These are phyloP conservation scores for Saprolegnia diclina DNA, from an alignment of 352 stramenopile genomes.

Conservation along the genomic window DNA sequence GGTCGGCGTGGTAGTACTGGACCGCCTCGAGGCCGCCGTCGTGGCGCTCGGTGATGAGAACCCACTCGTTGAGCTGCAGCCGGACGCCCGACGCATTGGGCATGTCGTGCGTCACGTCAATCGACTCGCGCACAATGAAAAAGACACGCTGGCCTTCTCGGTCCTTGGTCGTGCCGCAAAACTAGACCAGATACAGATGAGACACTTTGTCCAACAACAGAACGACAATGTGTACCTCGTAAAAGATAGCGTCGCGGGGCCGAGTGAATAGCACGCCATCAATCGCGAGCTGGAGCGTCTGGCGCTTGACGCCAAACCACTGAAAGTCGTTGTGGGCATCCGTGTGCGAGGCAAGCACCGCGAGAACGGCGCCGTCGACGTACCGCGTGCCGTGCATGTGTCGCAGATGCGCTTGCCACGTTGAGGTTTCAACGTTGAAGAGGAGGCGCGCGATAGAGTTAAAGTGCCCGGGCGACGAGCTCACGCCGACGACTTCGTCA, in stretches of 20 bases:
- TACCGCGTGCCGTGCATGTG: not conserved
- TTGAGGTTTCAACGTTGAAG: not conserved
- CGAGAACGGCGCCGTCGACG: constrained; percentile 16
- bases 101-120: not conserved
- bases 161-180: constrained; percentile 22
- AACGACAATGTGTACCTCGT: too few species aligned
- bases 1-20: constrained; percentile 24
- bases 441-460: constrained; percentile 6
- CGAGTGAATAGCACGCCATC: not conserved
- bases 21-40: constrained; percentile 13
- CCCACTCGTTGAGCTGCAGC: constrained; percentile 11
- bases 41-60: constrained; percentile 17
- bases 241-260: constrained; percentile 4
- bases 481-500: constrained; percentile 17
- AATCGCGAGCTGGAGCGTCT: constrained; percentile 1
- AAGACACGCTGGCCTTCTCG: constrained; percentile 22
- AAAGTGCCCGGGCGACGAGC: not conserved
- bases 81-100: not conserved
- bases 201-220: not conserved
- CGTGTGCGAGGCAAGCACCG: constrained; percentile 1
- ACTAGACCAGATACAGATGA: not conserved
- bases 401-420: not conserved
- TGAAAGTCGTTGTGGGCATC: constrained; percentile 16
- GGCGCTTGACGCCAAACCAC: constrained; percentile 25
- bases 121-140: constrained; percentile 16